phyloP scores from a whole-genome alignment of 495 filamentous ascomycete species.

The Daldinia childiae region DNA sequence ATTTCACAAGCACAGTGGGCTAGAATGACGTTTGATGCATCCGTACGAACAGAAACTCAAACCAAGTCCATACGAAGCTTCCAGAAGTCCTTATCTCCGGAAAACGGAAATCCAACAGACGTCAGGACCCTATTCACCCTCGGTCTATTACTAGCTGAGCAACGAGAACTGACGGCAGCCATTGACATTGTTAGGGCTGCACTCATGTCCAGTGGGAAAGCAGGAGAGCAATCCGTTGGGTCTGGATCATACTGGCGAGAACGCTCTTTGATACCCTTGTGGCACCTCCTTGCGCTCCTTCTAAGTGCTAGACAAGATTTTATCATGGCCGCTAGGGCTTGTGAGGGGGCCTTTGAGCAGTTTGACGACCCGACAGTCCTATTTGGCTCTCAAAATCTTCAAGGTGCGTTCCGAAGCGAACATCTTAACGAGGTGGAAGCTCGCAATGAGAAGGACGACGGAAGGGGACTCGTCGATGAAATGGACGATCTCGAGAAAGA shows the following conservation, averaged over 20 bases:
- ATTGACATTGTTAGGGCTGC: conserved; percentile 77
- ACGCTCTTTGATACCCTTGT: conserved; percentile 71
- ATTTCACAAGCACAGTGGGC: conserved; percentile 88
- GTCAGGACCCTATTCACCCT: conserved; percentile 80
- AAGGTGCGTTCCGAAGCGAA: conserved; percentile 61
- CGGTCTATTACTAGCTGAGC: conserved; percentile 81
- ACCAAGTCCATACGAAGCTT: conserved; percentile 77
- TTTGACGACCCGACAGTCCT: conserved; percentile 71
- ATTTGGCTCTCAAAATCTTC: conserved; percentile 58
- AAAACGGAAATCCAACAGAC: conserved; percentile 67
- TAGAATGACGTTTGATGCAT: conserved; percentile 75
- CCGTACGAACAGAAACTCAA: conserved; percentile 73
- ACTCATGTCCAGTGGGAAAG: conserved; percentile 54
- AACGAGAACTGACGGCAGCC: conserved; percentile 76
- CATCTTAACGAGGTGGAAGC: conserved; percentile 61
- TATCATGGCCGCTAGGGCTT: conserved; percentile 77
- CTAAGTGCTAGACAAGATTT: conserved; percentile 89
- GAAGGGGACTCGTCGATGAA: conserved; percentile 69
- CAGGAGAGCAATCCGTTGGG: conserved; percentile 47
- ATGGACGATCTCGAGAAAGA: conserved; percentile 83
- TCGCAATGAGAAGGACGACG: conserved; percentile 48
- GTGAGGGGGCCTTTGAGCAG: conserved; percentile 89
- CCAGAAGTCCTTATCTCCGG: conserved; percentile 72
- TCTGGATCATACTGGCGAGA: conserved; percentile 59
- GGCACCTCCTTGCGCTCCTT: conserved; percentile 88